Conservation (phyloP, 345 rosid species). For the Brassica carinata region DNA sequence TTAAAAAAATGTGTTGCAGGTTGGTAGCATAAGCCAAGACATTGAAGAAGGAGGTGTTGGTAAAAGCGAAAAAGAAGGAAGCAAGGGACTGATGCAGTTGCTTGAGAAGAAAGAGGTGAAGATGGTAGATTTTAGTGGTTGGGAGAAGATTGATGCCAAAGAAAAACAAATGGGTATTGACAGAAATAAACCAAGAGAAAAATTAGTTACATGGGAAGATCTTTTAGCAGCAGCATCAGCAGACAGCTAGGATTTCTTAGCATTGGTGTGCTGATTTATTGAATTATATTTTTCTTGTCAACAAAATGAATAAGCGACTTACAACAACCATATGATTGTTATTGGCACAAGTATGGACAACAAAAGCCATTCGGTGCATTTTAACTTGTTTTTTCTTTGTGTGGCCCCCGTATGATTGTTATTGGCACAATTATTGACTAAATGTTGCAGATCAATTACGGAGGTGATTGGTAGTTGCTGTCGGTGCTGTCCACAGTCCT, state of each 20-base stretch:
- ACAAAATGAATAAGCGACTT: background rate
- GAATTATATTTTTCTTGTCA: background rate
- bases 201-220: conserved; percentile 59
- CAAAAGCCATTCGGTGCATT: no score
- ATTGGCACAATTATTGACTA: background rate
- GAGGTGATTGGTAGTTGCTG: no score
- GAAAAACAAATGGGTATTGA: conserved; percentile 68
- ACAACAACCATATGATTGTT: background rate
- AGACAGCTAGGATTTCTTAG: background rate
- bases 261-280: background rate
- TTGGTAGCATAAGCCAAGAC: conserved; percentile 76
- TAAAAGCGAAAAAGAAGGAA: conserved; percentile 53
- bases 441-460: conserved; percentile 13
- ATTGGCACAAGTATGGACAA: background rate
- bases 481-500: no score
- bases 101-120: conserved; percentile 51
- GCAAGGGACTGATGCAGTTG: conserved; percentile 67
- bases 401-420: background rate
- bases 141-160: conserved; percentile 81
- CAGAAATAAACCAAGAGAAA: conserved; percentile 70
- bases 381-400: no score
- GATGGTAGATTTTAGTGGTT: conserved; percentile 54
- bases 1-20: conserved; percentile 44
- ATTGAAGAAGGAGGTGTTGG: conserved; percentile 51
- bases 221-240: conserved; percentile 58